These are phyloP conservation scores for Nothophaeocryptopus gaeumannii DNA, from an alignment of 2,329 filamentous ascomycete genomes.

Conservation along the genomic window DNA sequence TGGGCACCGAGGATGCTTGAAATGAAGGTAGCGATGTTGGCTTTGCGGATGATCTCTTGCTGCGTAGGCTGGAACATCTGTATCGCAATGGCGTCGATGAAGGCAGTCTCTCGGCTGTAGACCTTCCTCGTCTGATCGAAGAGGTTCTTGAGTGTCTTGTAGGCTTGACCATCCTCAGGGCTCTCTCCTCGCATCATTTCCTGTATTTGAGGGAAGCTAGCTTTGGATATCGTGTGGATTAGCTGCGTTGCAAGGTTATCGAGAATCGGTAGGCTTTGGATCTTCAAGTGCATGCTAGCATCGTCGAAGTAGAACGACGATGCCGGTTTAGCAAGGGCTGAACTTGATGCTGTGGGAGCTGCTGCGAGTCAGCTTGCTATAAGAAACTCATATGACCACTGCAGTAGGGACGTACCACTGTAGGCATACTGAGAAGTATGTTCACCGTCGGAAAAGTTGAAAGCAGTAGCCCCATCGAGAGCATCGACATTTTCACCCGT, in stretches of 20 bases:
- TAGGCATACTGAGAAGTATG: slow-evolving; percentile 18
- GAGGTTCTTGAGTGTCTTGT: slow-evolving; percentile 58
- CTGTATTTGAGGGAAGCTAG: slow-evolving; percentile 56
- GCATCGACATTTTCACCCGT: slow-evolving; percentile 10
- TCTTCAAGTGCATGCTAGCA: slow-evolving; percentile 49
- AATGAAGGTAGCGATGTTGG: slow-evolving; percentile 64
- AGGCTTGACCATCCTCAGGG: slow-evolving; percentile 53
- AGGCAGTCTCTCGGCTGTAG: slow-evolving; percentile 56
- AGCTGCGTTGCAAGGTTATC: slow-evolving; percentile 62
- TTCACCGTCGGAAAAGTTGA: slow-evolving; percentile 11
- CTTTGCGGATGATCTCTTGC: slow-evolving; percentile 59
- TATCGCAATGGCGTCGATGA: slow-evolving; percentile 43
- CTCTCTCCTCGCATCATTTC: slow-evolving; percentile 50
- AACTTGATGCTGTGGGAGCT: slow-evolving; percentile 8
- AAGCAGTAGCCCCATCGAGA: slow-evolving; percentile 10
- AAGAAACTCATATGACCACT: neutral
- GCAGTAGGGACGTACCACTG: slow-evolving; percentile 5
- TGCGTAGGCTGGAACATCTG: slow-evolving; percentile 43
- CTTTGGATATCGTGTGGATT: slow-evolving; percentile 56
- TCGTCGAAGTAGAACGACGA: slow-evolving; percentile 37
- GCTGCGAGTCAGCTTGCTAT: slow-evolving; percentile 1
- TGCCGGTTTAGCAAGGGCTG: slow-evolving; percentile 15
- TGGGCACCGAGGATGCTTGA: slow-evolving; percentile 60
- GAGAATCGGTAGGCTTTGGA: slow-evolving; percentile 59
- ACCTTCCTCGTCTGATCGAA: slow-evolving; percentile 64